Conservation (phyloP, 2,329 filamentous ascomycete species). For the Scedosporium aurantiacum region DNA sequence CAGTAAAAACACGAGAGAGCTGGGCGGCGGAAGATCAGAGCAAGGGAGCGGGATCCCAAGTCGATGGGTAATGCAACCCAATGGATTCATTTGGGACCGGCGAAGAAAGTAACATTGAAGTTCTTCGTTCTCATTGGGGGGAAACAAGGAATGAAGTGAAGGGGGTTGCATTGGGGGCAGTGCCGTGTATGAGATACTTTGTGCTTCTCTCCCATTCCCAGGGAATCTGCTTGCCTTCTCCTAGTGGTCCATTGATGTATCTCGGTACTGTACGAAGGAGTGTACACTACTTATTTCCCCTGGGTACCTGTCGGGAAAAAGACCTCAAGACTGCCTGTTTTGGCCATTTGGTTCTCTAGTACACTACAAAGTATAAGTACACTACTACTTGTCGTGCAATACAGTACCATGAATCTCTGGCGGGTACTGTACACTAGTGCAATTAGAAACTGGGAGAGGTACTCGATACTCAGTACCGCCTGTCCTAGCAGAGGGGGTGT, state of each 20-base stretch:
- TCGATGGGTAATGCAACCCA: background rate
- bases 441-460: background rate
- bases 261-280: background rate
- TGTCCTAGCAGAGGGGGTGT: background rate
- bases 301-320: background rate
- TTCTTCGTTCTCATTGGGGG: no score
- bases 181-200: no score
- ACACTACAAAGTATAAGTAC: no score
- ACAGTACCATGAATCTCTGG: background rate
- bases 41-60: background rate
- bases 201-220: no score
- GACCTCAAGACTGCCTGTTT: background rate
- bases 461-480: background rate
- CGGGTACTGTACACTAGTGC: background rate
- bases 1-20: background rate
- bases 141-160: background rate
- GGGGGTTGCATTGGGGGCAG: background rate
- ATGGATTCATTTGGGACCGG: background rate
- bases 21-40: background rate
- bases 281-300: no score
- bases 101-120: background rate
- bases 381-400: no score
- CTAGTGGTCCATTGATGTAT: background rate
- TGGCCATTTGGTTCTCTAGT: background rate
- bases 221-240: background rate